phyloP scores from a whole-genome alignment of 2,329 filamentous ascomycete species.

The Aspergillus fumigatiaffinis region DNA sequence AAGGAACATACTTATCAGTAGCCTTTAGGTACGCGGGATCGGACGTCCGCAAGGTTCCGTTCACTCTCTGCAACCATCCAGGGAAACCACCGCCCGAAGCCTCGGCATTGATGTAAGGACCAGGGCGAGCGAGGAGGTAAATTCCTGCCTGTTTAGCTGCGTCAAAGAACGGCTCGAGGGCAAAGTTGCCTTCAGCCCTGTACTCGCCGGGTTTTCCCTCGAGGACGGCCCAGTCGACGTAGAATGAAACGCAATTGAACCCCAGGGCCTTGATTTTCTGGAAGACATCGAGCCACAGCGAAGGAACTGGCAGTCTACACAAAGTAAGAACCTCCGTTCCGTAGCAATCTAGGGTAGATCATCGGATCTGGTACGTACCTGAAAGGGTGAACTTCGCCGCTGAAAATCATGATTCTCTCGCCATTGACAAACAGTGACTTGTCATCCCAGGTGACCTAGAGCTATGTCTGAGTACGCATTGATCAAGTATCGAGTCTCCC shows the following conservation, averaged over 20 bases:
- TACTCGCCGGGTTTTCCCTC: conserved; percentile 71
- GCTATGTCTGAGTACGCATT: neutral
- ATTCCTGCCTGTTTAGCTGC: conserved; percentile 70
- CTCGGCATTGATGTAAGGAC: conserved; percentile 78
- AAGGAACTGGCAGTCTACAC: conserved; percentile 55
- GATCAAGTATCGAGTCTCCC: neutral
- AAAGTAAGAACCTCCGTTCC: neutral
- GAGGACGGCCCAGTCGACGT: conserved; percentile 72
- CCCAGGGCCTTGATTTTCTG: conserved; percentile 79
- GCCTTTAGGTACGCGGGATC: conserved; percentile 60
- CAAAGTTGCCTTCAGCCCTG: conserved; percentile 67
- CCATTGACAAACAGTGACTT: conserved; percentile 67
- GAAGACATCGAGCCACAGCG: conserved; percentile 67
- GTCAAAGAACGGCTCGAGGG: conserved; percentile 69
- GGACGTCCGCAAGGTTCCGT: conserved; percentile 60
- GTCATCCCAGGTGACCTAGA: conserved; percentile 65
- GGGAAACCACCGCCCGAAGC: conserved; percentile 73
- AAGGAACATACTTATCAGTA: conserved; percentile 55
- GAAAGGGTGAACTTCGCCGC: conserved; percentile 70
- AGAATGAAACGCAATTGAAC: conserved; percentile 76
- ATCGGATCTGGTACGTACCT: conserved; percentile 31
- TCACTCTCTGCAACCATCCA: conserved; percentile 70
- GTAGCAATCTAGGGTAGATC: neutral
- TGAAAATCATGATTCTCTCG: conserved; percentile 67
- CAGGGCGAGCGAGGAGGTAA: conserved; percentile 68